phyloP scores from a whole-genome alignment of 139 green algal species.

The Chlamydomonas eustigma region DNA sequence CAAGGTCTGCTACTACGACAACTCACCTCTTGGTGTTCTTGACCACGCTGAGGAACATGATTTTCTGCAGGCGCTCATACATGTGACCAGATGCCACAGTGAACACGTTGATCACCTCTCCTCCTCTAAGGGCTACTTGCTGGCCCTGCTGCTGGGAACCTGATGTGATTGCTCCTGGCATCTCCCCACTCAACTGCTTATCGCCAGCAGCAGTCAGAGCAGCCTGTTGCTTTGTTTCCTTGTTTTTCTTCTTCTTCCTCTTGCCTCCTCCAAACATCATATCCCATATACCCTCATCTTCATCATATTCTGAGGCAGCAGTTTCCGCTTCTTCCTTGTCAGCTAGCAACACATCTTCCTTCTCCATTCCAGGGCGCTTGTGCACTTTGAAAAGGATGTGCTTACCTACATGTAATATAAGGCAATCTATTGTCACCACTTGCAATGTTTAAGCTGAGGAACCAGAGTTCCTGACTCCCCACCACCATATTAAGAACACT shows the following conservation, averaged over 20 bases:
- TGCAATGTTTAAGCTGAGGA: not conserved
- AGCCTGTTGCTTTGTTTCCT: too few species aligned
- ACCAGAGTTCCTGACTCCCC: not conserved
- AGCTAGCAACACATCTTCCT: slow-evolving; percentile 69
- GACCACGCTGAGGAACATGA: slow-evolving; percentile 95
- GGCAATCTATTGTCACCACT: not conserved
- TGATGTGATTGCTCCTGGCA: too few species aligned
- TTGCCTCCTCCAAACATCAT: slow-evolving; percentile 7
- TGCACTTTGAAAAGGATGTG: slow-evolving; percentile 72
- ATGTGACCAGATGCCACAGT: slow-evolving; percentile 95
- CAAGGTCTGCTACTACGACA: too few species aligned
- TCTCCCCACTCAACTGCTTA: too few species aligned
- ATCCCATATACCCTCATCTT: not conserved
- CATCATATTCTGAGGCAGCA: slow-evolving; percentile 23
- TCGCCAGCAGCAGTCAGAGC: too few species aligned
- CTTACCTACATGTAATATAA: slow-evolving; percentile 39
- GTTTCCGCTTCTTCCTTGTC: slow-evolving; percentile 15
- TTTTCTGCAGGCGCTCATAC: slow-evolving; percentile 98
- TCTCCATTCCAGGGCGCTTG: slow-evolving; percentile 70
- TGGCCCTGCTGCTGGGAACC: too few species aligned
- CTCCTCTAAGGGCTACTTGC: too few species aligned
- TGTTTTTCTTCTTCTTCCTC: slow-evolving; percentile 12
- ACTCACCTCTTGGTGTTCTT: slow-evolving; percentile 74
- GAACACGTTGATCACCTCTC: slow-evolving; percentile 88
- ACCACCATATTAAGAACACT: not conserved